Conservation (phyloP, 495 filamentous ascomycete genomes). For the Aspergillus bridgeri region DNA sequence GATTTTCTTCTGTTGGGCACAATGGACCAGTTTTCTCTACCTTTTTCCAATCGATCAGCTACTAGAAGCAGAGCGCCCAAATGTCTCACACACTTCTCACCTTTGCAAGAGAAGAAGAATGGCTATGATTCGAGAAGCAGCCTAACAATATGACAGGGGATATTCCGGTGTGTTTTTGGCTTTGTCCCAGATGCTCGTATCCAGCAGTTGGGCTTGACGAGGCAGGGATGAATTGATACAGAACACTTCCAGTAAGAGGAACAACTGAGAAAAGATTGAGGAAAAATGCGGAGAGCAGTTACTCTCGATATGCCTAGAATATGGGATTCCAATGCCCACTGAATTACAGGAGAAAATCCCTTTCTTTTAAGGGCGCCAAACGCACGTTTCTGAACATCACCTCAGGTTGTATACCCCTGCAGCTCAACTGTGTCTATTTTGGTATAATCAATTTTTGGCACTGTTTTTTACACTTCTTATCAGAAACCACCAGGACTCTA, state of each 20-base stretch:
- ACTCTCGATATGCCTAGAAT: not conserved
- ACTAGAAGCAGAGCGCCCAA: not conserved
- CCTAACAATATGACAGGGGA: not conserved
- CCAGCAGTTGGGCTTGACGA: too few relatives aligned
- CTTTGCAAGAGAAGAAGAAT: not conserved
- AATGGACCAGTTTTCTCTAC: not conserved
- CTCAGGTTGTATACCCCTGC: not conserved
- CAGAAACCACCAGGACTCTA: conserved; percentile 1
- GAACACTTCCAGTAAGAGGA: not conserved
- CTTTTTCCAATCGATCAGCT: not conserved
- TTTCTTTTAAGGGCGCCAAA: not conserved
- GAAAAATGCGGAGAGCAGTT: not conserved
- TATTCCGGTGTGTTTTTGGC: not conserved
- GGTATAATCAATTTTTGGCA: not conserved
- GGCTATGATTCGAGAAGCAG: not conserved
- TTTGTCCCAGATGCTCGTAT: not conserved
- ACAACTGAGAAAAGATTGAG: not conserved
- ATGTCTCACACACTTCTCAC: not conserved
- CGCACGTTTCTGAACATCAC: not conserved
- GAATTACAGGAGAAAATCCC: not conserved
- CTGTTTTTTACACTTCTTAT: not conserved
- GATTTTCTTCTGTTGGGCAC: not conserved
- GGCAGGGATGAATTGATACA: not conserved
- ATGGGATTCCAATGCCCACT: not conserved
- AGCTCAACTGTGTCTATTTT: not conserved